Evolutionary conservation across 345 rosid species (phyloP), one percentile per base, ranked within the genome.

Genomic region (Arabis hirsuta): DNA sequence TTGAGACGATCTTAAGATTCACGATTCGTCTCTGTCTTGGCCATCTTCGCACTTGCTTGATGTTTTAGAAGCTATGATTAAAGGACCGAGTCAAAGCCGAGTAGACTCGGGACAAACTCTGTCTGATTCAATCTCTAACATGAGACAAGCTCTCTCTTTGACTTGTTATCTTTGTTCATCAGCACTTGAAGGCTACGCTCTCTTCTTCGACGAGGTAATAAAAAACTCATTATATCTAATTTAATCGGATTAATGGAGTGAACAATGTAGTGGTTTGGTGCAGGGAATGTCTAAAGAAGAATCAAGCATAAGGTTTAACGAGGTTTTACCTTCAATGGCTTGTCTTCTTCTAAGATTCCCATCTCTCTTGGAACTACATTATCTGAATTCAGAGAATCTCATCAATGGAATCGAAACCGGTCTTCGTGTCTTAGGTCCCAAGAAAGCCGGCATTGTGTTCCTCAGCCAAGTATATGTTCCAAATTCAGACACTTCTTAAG

Each of bases 151-250:
- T 39, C 84, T 89, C 19, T 67, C 84, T 55, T 76, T 81, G 69
- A 76, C 80, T 19, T 73, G 71, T 34, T 34, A 79, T 22, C 78
- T 84, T 53, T 75, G 85, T 52, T 80, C 62, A 58, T 77, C 27
- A 53, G 62, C 90, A 29, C 71, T 65, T 29, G 60, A 75, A 47
- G 96, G 93, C 32, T 87, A 83, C 55, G 73, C 86, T 24, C 85
- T 84, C 70, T 88, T 78, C 87, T 90, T 92, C 53, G 91, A 90
- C 52, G 89, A 84, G 80, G 95, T 86, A 55, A 54, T 14, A 7
- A 47, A 16, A 9, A 19, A 11, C 13, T 16, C 5, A 10, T 4
- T 26, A 3, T 46, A 1, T 8, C 4, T 16, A 4, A 27, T 60
- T 42, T 51, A 22, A 32, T 51, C 32, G n/a, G 46, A 50, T 20